Conservation (phyloP, 1,284 basidiomycete species). For the Phellopilus nigrolimitatus region DNA sequence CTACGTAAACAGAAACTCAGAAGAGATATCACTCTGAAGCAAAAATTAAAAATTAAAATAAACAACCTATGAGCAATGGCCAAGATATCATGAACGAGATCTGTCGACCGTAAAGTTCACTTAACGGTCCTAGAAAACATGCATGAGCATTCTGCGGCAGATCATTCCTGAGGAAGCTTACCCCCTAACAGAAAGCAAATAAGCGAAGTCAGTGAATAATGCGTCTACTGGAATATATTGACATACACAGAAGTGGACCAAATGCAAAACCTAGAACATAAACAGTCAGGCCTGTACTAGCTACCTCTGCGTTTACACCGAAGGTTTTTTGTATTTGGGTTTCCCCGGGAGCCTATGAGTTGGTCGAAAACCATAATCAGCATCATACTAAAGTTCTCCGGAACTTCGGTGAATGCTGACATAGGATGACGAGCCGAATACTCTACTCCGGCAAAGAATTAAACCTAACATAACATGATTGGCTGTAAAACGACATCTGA, state of each 20-base stretch:
- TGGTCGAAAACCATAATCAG: neutral
- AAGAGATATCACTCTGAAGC: neutral
- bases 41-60: neutral
- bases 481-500: neutral
- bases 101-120: slow-evolving; percentile 26
- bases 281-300: slow-evolving; percentile 26
- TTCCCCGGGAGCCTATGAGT: slow-evolving; percentile 26
- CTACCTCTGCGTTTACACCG: slow-evolving; percentile 22
- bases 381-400: slow-evolving; percentile 2
- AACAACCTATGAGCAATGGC: slow-evolving; percentile 27
- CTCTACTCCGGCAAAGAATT: slow-evolving; percentile 1
- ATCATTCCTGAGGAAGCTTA: slow-evolving; percentile 3
- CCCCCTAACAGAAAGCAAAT: slow-evolving; percentile 23
- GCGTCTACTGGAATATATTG: neutral
- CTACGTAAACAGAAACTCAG: slow-evolving; percentile 6
- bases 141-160: neutral
- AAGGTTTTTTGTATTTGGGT: slow-evolving; percentile 23
- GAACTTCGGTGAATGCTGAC: no score
- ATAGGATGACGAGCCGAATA: slow-evolving; percentile 26
- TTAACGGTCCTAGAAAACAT: slow-evolving; percentile 24
- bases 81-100: slow-evolving; percentile 25
- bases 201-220: neutral
- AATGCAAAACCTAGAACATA: slow-evolving; percentile 29
- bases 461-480: neutral
- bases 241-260: slow-evolving; percentile 28